Percentiles rank a stretch among this genome's conserved stretches.
phyloP scores from a whole-genome alignment of 257 asterid genomes.

The Catharanthus roseus region DNA sequence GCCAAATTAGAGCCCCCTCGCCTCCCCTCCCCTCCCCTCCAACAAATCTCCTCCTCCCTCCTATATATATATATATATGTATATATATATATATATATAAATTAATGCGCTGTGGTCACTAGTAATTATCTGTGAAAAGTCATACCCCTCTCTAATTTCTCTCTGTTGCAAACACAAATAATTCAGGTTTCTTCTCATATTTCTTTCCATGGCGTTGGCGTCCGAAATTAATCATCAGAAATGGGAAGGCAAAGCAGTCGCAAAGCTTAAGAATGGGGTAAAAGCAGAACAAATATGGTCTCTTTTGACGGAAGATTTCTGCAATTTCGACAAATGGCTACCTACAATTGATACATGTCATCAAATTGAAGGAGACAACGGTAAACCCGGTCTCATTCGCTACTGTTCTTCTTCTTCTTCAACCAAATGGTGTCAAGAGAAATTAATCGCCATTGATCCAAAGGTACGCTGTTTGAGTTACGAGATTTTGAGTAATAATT shows the following conservation, averaged over 20 bases:
- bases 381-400: slow-evolving; percentile 40
- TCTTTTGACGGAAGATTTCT: slow-evolving; percentile 60
- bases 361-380: slow-evolving; percentile 33
- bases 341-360: slow-evolving; percentile 56
- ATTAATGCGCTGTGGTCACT: too few relatives aligned
- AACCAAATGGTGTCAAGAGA: slow-evolving; percentile 58
- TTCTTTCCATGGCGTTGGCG: too few relatives aligned
- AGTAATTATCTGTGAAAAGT: too few relatives aligned
- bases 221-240: too few relatives aligned
- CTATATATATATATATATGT: too few relatives aligned
- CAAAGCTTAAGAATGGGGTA: slow-evolving; percentile 30
- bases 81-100: too few relatives aligned
- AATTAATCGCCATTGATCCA: slow-evolving; percentile 36
- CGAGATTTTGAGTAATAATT: slow-evolving; percentile 46
- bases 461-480: slow-evolving; percentile 34
- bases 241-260: slow-evolving; percentile 62
- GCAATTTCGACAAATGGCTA: slow-evolving; percentile 48
- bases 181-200: too few relatives aligned
- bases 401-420: slow-evolving; percentile 39
- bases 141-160: too few relatives aligned
- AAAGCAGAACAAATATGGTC: slow-evolving; percentile 52
- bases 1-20: too few relatives aligned
- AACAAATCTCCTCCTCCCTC: too few relatives aligned
- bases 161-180: too few relatives aligned
- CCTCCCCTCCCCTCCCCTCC: too few relatives aligned